Base-by-base conservation (phyloP, 495 filamentous ascomycete species). In the Neurospora intermedia region DNA sequence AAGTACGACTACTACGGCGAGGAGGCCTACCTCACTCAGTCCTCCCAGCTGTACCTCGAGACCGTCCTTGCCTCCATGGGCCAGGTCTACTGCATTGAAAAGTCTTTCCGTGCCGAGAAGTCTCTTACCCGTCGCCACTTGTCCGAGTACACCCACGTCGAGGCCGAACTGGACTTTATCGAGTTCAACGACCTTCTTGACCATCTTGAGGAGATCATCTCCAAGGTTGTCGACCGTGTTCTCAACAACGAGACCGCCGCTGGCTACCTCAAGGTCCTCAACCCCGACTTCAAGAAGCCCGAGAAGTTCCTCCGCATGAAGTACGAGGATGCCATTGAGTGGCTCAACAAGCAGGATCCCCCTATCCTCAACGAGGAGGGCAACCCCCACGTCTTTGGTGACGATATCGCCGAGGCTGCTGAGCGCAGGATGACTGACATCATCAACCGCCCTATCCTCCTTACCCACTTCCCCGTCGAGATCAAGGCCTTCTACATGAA, bases 401-500 rank as follows among this genome's bases (percentile, higher is more conserved):
- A 98, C 81, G 96, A 99, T 79, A 99, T 99, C 75, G 96, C 96
- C 46, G 96, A 99, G 83, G 96, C 96, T 6, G 96, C 96, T 2
- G 96, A 99, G 87, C 91, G 96, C 74, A 89, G 86, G 78, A 99
- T 99, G 96, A 98, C 95, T 13, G 96, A 98, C 78, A 91, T 91
- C 73, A 97, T 99, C 85, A 94, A 94, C 88, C 83, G 89, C 72
- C 96, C 96, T 43, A 97, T 99, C 82, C 93, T 99, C 85, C 86
- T 99, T 18, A 98, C 94, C 6, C 93, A 97, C 83, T 99, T 99
- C 88, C 96, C 96, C 2, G 91, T 91, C 43, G 92, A 95, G 82
- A 96, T 99, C 87, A 99, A 99, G 88, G 93, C 96, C 5, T 99
- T 99, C 83, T 99, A 99, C 85, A 99, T 99, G 96, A 93, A 93